phyloP scores from a whole-genome alignment of 2,329 filamentous ascomycete genomes.

The Fusarium tanahbumbuense region DNA sequence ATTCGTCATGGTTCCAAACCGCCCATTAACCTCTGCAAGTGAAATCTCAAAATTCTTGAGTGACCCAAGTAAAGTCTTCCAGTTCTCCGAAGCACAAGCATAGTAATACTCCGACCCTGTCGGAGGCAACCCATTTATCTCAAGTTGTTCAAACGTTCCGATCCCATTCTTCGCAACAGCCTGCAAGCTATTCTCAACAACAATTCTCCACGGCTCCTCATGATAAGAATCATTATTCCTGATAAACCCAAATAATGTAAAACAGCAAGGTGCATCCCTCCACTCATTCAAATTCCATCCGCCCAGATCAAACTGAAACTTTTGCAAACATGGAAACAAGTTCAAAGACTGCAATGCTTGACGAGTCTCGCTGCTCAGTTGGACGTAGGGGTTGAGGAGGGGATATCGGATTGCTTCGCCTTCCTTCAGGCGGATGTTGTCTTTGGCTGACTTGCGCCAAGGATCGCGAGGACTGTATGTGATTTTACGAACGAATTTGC shows the following conservation, averaged over 20 bases:
- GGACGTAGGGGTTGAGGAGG: neutral
- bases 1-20: neutral
- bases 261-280: neutral
- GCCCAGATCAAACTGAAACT: neutral
- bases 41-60: neutral
- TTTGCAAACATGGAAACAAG: neutral
- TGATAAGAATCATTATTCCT: neutral
- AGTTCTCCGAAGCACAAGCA: neutral
- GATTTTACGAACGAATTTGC: neutral
- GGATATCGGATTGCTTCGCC: neutral
- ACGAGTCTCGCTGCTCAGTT: neutral
- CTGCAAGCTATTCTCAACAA: neutral
- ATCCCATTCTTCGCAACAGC: neutral
- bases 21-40: neutral
- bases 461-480: slow-evolving; percentile 2
- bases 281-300: neutral
- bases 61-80: neutral
- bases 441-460: neutral
- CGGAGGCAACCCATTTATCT: neutral
- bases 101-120: slow-evolving; percentile 3
- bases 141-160: neutral
- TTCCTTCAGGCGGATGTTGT: neutral
- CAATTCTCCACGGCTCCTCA: slow-evolving; percentile 7
- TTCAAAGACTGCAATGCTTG: neutral
- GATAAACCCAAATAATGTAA: neutral